A percentile compares a stretch with the other conserved stretches of the same genome.
Conservation (phyloP, 306 rosid species). For the Cicer cuneatum region DNA sequence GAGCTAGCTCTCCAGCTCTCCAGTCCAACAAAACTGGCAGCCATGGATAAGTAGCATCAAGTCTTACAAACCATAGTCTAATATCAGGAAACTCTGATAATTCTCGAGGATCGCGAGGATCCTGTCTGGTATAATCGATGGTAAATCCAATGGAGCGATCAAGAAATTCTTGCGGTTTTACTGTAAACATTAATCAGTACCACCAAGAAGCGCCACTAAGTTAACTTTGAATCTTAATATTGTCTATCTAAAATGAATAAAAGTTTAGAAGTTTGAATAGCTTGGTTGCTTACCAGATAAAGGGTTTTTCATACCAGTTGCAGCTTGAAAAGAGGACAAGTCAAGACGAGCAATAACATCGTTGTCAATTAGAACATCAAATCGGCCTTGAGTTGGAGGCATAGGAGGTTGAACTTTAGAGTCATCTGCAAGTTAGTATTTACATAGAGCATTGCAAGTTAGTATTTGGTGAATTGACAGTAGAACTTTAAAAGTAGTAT, state of each 20-base stretch:
- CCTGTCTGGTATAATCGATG: conserved; percentile 74
- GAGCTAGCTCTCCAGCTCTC: conserved; percentile 95
- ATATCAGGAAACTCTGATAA: conserved; percentile 82
- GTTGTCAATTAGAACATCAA: conserved; percentile 68
- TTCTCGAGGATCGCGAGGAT: conserved; percentile 75
- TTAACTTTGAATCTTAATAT: conserved; percentile 14
- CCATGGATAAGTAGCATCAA: conserved; percentile 92
- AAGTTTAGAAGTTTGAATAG: background rate
- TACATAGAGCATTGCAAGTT: too few species aligned
- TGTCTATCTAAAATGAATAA: background rate
- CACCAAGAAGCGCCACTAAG: conserved; percentile 36
- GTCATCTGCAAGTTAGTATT: conserved; percentile 48
- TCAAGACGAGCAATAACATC: conserved; percentile 66
- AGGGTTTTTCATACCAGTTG: conserved; percentile 78
- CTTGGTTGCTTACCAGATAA: conserved; percentile 65
- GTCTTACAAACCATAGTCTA: conserved; percentile 94
- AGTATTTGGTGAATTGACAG: too few species aligned
- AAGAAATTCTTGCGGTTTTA: conserved; percentile 72
- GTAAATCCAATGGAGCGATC: conserved; percentile 84
- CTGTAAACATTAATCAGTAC: conserved; percentile 49
- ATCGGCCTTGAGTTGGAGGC: conserved; percentile 90
- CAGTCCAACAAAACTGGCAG: conserved; percentile 85
- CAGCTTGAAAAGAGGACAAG: conserved; percentile 72
- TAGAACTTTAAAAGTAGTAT: conserved; percentile 41
- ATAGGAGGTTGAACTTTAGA: conserved; percentile 68